Evolutionary conservation across 208 protist genomes (phyloP), one percentile per base, ranked within the genome.

Genomic region (Porcisia hertigi): DNA sequence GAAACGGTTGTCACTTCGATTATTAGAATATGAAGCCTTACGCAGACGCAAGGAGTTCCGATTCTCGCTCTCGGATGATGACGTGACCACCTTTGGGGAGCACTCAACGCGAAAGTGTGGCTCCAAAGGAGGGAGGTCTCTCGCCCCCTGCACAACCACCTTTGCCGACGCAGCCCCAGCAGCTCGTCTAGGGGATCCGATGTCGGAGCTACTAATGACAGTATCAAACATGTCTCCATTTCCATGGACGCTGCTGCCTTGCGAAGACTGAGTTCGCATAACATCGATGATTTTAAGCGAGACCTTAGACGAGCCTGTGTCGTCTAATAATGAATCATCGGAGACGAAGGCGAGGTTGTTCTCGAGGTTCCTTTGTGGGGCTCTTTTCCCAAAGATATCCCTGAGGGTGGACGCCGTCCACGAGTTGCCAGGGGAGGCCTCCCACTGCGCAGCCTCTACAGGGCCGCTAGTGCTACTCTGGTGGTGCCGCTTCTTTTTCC

Each of bases 271-370:
- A 6, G 59, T 30, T 23, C 20, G 75, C 49, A 79, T 25, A 20
- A 62, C 47, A 16, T 73, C 75, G 12, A 60, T 53, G 3, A 59
- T 69, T 41, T 69, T 52, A 16, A 79, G 52, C 3, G 57, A 30
- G 14, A 79, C 75, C 3, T 49, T 16, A 43, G 67, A 79, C 11
- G 75, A 62, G 36, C 60, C 49, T 55, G 49, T 60, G 39, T n/a
- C n/a, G 73, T 9, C 52, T 4, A 36, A 16, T 23, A 30, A 20
- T 12, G 36, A 14, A 18, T 2, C 12, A 2, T 41, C 36, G 23
- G 45, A 30, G 25, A 8, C 39, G 39, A 8, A 6, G 2, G 62
- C 20, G 18, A 47, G 20, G 39, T 49, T 34, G 20, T 8, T 6
- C 39, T 47, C 62, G 39, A 45, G 16, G 39, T 12, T 47, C 20